Base-by-base conservation (phyloP, 1,284 basidiomycete genomes). In the Athelia psychrophila region DNA sequence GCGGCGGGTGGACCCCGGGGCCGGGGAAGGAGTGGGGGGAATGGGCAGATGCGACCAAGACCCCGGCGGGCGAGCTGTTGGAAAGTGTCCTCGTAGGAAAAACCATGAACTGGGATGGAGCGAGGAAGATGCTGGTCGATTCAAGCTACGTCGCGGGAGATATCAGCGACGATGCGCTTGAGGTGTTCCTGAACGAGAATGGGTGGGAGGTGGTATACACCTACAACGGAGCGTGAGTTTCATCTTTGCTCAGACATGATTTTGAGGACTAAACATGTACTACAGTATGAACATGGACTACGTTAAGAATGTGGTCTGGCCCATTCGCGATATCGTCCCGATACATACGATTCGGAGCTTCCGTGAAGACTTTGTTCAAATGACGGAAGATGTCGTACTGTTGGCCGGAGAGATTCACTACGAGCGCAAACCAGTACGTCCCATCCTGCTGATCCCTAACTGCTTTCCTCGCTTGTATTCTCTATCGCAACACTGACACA, bases 361-460 rank as follows among this genome's bases (percentile, higher is more conserved):
- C 22, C 57, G 62, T 33, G 74, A 78, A 25, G 75, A 77, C 51
- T 77, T 67, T 25, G 49, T 53, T 33, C n/a, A 58, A 15, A 55
- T 71, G 47, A 57, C 64, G 2, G 60, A 61, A 2, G 67, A 71
- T 3, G 71, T 78, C 33, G 60, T 78, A 22, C 46, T 72, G 8
- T 56, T 79, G 47, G 64, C 63, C 6, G 76, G 78, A 24, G 74
- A 78, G 51, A 54, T 70, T 2, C 77, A 77, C 51, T 36, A 57
- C 12, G 47, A 53, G 32, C 71, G 76, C 35, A 79, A 77, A 58
- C 71, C 77, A 2, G 72, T 74, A 55, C 47, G 44, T 5, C 12
- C 25, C 49, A 23, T 23, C 30, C 19, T 18, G 13, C 4, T 9
- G 13, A n/a, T n/a, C n/a, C n/a, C n/a, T n/a, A n/a, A n/a, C n/a